A percentile compares a stretch with the other conserved stretches of the same genome.
These are phyloP conservation scores for Flagelloscypha sp. DNA, from an alignment of 768 basidiomycete genomes.

Conservation along the genomic window DNA sequence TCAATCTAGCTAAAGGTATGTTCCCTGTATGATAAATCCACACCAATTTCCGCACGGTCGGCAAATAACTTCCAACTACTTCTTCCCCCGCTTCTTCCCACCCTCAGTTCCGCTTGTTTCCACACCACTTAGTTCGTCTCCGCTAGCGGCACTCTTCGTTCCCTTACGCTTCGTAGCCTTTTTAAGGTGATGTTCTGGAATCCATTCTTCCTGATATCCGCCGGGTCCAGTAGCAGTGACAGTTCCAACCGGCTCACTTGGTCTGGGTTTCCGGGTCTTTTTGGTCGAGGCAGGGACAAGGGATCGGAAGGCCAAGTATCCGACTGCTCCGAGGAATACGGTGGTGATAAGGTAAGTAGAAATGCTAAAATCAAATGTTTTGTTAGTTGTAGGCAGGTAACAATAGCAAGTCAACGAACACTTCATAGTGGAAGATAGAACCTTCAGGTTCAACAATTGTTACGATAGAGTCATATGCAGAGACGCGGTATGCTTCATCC, in stretches of 20 bases:
- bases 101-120: constrained; percentile 59
- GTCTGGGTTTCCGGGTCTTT: constrained; percentile 43
- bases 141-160: constrained; percentile 45
- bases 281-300: constrained; percentile 62
- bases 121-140: constrained; percentile 57
- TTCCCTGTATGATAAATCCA: too few species aligned
- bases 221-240: constrained; percentile 59
- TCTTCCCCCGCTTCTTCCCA: constrained; percentile 41
- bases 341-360: constrained; percentile 66
- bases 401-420: constrained; percentile 39
- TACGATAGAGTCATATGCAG: constrained; percentile 68
- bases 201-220: constrained; percentile 85
- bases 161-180: constrained; percentile 47
- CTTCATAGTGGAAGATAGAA: constrained; percentile 71
- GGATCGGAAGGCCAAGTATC: constrained; percentile 57
- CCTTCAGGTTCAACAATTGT: constrained; percentile 73
- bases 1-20: too few species aligned
- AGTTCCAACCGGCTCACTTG: constrained; percentile 46
- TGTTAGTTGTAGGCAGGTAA: not conserved
- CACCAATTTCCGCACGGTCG: too few species aligned
- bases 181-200: constrained; percentile 81
- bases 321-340: constrained; percentile 51
- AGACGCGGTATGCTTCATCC: constrained; percentile 52
- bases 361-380: constrained; percentile 26
- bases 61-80: too few species aligned